Evolutionary conservation across 2,329 filamentous ascomycete genomes (phyloP).

Genomic region (Myotisia sp.): DNA sequence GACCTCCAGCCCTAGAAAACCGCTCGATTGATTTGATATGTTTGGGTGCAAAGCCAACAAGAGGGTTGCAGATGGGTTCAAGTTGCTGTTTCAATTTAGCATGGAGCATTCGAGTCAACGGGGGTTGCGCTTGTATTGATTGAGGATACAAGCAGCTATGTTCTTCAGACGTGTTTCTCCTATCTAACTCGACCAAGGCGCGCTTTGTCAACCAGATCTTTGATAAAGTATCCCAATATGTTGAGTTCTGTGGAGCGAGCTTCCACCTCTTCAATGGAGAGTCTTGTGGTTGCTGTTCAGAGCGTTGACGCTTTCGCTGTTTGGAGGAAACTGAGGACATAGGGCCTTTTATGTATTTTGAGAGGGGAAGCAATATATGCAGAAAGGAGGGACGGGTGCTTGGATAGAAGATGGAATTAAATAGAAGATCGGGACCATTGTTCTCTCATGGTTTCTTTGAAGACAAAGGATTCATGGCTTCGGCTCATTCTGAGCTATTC

Average conservation of each 20-base stretch:
- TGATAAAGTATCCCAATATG: slow-evolving; percentile 16
- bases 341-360: too few species aligned
- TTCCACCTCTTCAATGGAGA: neutral
- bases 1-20: slow-evolving; percentile 7
- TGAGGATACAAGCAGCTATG: too few species aligned
- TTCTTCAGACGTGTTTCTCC: slow-evolving; percentile 10
- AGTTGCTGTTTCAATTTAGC: slow-evolving; percentile 6
- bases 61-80: slow-evolving; percentile 3
- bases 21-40: slow-evolving; percentile 4
- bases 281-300: too few species aligned
- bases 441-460: too few species aligned
- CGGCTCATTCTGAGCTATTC: too few species aligned
- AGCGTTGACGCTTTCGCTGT: too few species aligned
- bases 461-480: too few species aligned
- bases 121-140: neutral
- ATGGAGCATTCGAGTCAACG: slow-evolving; percentile 7
- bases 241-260: neutral
- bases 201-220: slow-evolving; percentile 13
- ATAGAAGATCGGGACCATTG: too few species aligned
- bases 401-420: too few species aligned
- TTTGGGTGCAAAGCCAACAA: slow-evolving; percentile 2
- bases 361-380: too few species aligned
- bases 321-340: too few species aligned
- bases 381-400: too few species aligned
- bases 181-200: slow-evolving; percentile 15